phyloP scores from a whole-genome alignment of 768 basidiomycete genomes.

The Sporobolomyces phaffii region DNA sequence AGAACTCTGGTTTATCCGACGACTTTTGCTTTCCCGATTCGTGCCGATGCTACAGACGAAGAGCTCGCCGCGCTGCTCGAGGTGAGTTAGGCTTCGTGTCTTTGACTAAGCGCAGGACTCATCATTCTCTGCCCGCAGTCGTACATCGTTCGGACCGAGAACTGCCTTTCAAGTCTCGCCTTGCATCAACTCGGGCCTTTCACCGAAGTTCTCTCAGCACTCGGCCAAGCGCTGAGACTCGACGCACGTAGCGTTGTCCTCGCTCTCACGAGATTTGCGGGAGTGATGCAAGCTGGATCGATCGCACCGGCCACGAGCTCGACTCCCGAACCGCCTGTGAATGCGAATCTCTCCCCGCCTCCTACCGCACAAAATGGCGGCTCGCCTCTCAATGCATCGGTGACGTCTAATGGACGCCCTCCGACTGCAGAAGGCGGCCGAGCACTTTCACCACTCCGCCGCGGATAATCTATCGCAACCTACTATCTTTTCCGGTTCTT shows the following conservation, averaged over 20 bases:
- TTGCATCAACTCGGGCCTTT: slow-evolving; percentile 41
- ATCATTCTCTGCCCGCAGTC: not conserved
- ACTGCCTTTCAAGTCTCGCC: slow-evolving; percentile 36
- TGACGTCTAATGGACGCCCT: not conserved
- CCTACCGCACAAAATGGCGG: too few species aligned
- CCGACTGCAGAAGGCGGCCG: not conserved
- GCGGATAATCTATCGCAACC: not conserved
- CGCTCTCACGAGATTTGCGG: slow-evolving; percentile 33
- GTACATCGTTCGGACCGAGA: slow-evolving; percentile 40
- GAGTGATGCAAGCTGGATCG: slow-evolving; percentile 22
- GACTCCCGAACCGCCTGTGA: too few species aligned
- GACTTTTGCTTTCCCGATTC: slow-evolving; percentile 32
- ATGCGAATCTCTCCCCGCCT: too few species aligned
- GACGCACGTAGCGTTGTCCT: slow-evolving; percentile 25
- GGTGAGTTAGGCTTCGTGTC: too few species aligned
- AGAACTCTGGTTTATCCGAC: slow-evolving; percentile 25
- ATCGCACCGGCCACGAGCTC: too few species aligned
- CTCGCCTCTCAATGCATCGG: not conserved
- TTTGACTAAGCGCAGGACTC: too few species aligned
- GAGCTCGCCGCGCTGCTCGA: slow-evolving; percentile 40
- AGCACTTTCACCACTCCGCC: not conserved
- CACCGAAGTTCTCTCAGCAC: slow-evolving; percentile 38
- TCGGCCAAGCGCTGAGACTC: slow-evolving; percentile 22
- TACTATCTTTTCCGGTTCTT: too few species aligned
- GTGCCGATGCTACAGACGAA: slow-evolving; percentile 40